Evolutionary conservation across 331 rosid species (phyloP), one percentile per base, ranked within the genome.

Genomic region (Dryas integrifolia): DNA sequence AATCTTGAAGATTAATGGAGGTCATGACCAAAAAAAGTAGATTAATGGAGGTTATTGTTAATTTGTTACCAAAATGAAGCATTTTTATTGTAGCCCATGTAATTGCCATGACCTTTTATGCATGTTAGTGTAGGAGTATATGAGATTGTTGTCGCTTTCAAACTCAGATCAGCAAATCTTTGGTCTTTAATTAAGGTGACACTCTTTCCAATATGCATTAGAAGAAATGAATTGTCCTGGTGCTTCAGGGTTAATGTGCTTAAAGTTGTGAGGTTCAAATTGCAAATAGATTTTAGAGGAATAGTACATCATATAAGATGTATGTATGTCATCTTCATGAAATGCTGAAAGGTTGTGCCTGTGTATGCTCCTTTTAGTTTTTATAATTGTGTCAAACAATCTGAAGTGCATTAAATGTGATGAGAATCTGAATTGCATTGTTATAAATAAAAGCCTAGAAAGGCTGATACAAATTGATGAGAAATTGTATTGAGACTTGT

Each of bases 11-110:
- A 62, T 41, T 0, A 40, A n/a, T 62, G 35, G 50, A 40, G 50
- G 7, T 41, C 9, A 62, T 62, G 35, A 1, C 35, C 24, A 21
- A 21, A 30, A 30, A 30, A 30, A 30, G 67, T 15, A 41, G 67
- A 62, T 41, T 0, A 40, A n/a, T 62, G 35, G 50, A 62, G 35
- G 7, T 41, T 18, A 62, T 62, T 62, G 67, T 62, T 41, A 7
- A 4, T 49, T 62, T 62, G 67, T 62, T 41, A 7, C 8, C 67
- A 48, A 62, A 15, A 62, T 62, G 67, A 62, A 62, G 65, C 45
- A 13, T 59, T 14, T 35, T 59, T 16, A 26, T 38, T 59, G 24
- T 58, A 26, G 16, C 9, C 9, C 4, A 1, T n/a, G 15, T 1
- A 58, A 58, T 58, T 58, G 63, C 5, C 41, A 26, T 58, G 63